Base-by-base conservation (phyloP, 805 yeast genomes). In the Pichia nanzhaoensis region DNA sequence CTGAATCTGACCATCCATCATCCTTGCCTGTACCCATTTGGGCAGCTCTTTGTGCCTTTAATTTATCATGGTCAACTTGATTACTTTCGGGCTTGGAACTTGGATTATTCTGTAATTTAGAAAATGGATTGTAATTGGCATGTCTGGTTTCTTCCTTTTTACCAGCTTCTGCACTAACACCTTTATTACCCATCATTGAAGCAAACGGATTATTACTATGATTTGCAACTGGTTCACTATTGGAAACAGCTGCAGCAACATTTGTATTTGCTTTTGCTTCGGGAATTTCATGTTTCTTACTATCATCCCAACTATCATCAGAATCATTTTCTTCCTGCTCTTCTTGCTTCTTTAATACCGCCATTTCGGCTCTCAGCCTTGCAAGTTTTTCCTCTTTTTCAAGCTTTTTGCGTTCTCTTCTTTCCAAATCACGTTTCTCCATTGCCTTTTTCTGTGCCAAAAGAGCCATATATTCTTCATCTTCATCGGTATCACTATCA, bases 41-140 rank as follows among this genome's bases (percentile, higher is more conserved):
- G 7, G 85, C 77, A 22, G 75, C 78, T 62, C 93, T 71, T 61
- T 84, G 90, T 2, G 81, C 82, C 45, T 79, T 82, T 24, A 84
- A 77, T 48, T 78, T 77, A 49, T 70, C 70, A 1, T 75, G 66
- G 56, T 82, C 86, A 51, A 80, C 51, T 18, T 61, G 49, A 19
- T 55, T 51, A 13, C 78, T 34, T 13, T 48, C 48, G 32, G 47
- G 19, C 3, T 44, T 24, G 5, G 41, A 6, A 21, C 40, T 34
- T 8, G 41, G 6, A 0, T 63, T 48, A 19, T 63, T 49, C 19
- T 56, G 48, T 17, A 78, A 75, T 55, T 77, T 78, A 60, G 82
- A 82, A 57, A 82, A 82, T 42, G 87, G 85, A 49, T 74, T 75
- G 41, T 73, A 70, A 39, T 63, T 60, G 16, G 42, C 45, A 10